phyloP scores from a whole-genome alignment of 202 grass and related monocot species.

The Eragrostis tef region DNA sequence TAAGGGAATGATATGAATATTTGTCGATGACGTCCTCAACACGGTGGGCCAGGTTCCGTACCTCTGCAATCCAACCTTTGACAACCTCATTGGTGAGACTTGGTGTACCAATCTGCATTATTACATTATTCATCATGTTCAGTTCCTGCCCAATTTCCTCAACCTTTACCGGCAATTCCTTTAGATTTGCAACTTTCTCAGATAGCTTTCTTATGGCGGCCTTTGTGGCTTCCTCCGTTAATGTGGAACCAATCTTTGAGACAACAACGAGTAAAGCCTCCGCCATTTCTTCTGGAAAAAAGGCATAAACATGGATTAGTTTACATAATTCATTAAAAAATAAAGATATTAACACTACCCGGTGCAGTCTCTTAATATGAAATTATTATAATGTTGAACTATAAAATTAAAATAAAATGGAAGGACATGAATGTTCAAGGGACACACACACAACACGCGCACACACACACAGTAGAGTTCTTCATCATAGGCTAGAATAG shows the following conservation, averaged over 20 bases:
- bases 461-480: too few relatives aligned
- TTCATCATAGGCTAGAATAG: too few relatives aligned
- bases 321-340: too few relatives aligned
- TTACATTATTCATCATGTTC: background rate
- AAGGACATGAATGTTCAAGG: too few relatives aligned
- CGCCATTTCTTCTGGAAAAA: constrained; percentile 17
- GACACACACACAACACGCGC: too few relatives aligned
- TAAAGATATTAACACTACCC: too few relatives aligned
- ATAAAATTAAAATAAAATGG: too few relatives aligned
- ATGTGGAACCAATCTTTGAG: background rate
- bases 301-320: too few relatives aligned
- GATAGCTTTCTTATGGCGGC: background rate
- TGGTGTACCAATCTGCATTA: background rate
- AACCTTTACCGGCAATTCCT: background rate
- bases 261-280: constrained; percentile 4
- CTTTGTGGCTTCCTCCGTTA: background rate
- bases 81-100: background rate
- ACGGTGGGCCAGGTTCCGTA: constrained; percentile 27
- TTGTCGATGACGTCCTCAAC: too few relatives aligned
- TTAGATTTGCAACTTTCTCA: background rate
- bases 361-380: too few relatives aligned
- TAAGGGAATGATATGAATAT: too few relatives aligned
- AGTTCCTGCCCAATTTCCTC: background rate
- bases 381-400: too few relatives aligned
- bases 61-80: constrained; percentile 42